A percentile compares a stretch with the other conserved stretches of the same genome.
These are phyloP conservation scores for Cucurbita moschata DNA, from an alignment of 306 rosid species.

Conservation along the genomic window DNA sequence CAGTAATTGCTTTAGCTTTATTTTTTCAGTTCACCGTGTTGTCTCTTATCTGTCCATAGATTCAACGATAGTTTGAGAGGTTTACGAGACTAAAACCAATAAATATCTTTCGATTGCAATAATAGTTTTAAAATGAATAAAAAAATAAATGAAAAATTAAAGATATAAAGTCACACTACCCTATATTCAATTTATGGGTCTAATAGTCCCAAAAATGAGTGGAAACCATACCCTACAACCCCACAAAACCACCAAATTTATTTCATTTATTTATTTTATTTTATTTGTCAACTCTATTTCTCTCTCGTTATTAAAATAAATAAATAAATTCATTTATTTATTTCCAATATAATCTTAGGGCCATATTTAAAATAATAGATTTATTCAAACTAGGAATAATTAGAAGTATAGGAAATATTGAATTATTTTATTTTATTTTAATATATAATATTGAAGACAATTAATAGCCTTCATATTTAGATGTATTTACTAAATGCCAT, in stretches of 20 bases:
- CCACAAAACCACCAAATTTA: background rate
- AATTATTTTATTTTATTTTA: background rate
- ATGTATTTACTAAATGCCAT: background rate
- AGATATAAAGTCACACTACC: background rate
- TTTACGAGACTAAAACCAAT: background rate
- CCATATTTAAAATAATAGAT: background rate
- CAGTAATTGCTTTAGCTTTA: too few species aligned
- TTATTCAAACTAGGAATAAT: too few species aligned
- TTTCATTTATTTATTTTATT: background rate
- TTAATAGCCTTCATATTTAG: background rate
- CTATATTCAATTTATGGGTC: background rate
- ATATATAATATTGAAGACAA: background rate
- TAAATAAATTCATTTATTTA: background rate
- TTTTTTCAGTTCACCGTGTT: too few species aligned
- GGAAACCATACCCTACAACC: background rate
- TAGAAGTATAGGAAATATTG: too few species aligned
- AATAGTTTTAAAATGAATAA: background rate
- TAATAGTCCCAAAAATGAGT: background rate
- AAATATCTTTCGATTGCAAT: background rate
- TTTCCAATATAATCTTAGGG: background rate
- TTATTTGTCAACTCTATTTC: background rate
- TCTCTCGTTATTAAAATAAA: background rate
- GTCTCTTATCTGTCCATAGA: too few species aligned
- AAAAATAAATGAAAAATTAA: background rate
- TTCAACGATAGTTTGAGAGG: too few species aligned